phyloP scores from a whole-genome alignment of 768 basidiomycete species.

The Rhizopogon rudus region DNA sequence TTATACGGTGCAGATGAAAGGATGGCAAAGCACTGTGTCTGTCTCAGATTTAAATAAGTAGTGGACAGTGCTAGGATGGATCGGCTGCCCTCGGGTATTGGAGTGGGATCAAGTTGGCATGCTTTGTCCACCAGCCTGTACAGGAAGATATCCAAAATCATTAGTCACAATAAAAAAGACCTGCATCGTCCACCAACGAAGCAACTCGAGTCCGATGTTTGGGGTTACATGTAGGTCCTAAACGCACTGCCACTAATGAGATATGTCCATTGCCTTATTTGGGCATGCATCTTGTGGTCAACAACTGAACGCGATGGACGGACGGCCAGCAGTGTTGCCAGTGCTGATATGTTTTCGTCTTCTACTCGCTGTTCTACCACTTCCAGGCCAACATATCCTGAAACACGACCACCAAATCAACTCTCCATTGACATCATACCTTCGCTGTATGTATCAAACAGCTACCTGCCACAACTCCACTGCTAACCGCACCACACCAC shows the following conservation, averaged over 20 bases:
- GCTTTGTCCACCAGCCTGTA: not conserved
- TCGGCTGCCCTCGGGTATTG: not conserved
- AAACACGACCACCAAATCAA: conserved; percentile 72
- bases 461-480: not conserved
- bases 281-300: no score
- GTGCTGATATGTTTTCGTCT: conserved; percentile 45
- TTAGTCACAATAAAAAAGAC: not conserved
- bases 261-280: no score
- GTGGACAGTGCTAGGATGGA: not conserved
- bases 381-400: conserved; percentile 40
- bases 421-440: conserved; percentile 76
- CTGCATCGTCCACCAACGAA: not conserved
- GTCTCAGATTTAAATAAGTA: no score
- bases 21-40: not conserved
- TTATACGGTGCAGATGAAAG: conserved; percentile 1
- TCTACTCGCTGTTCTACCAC: conserved; percentile 44
- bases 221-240: no score
- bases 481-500: conserved; percentile 11
- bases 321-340: conserved; percentile 25
- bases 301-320: not conserved
- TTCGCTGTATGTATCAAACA: conserved; percentile 52
- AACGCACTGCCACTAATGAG: no score
- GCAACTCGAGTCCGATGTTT: no score
- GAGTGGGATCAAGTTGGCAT: not conserved
- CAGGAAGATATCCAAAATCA: not conserved